These are phyloP conservation scores for Solanum neorickii DNA, from an alignment of 257 asterid genomes.

Conservation along the genomic window DNA sequence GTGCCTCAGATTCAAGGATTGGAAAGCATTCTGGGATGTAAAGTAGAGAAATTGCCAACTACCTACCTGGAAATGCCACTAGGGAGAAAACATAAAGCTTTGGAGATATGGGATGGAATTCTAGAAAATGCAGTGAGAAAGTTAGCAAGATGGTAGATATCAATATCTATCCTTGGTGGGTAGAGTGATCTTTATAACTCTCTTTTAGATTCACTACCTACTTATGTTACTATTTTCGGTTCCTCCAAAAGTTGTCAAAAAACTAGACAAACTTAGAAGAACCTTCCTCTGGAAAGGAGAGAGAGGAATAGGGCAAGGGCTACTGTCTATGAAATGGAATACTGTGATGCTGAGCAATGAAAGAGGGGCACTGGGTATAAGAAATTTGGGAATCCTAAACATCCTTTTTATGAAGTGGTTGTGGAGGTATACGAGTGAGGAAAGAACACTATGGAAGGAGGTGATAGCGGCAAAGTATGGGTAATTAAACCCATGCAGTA, in stretches of 20 bases:
- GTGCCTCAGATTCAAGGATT: neutral
- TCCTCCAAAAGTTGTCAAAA: neutral
- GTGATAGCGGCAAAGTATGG: neutral
- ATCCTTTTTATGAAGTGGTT: neutral
- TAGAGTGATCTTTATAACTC: neutral
- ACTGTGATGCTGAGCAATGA: neutral
- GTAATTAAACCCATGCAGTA: neutral
- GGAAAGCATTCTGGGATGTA: neutral
- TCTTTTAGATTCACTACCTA: neutral
- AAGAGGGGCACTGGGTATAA: neutral
- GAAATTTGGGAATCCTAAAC: neutral
- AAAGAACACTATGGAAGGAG: neutral
- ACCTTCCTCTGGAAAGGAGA: neutral
- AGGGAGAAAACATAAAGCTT: neutral
- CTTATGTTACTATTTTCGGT: neutral
- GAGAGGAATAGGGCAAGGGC: neutral
- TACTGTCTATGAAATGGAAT: neutral
- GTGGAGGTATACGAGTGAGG: neutral
- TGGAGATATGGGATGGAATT: neutral
- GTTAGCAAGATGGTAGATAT: neutral
- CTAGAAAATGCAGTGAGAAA: neutral
- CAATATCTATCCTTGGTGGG: neutral
- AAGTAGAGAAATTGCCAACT: neutral
- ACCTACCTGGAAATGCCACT: neutral
- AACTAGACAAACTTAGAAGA: neutral